phyloP scores from a whole-genome alignment of 2,329 filamentous ascomycete species.

The Talaromyces sp. region DNA sequence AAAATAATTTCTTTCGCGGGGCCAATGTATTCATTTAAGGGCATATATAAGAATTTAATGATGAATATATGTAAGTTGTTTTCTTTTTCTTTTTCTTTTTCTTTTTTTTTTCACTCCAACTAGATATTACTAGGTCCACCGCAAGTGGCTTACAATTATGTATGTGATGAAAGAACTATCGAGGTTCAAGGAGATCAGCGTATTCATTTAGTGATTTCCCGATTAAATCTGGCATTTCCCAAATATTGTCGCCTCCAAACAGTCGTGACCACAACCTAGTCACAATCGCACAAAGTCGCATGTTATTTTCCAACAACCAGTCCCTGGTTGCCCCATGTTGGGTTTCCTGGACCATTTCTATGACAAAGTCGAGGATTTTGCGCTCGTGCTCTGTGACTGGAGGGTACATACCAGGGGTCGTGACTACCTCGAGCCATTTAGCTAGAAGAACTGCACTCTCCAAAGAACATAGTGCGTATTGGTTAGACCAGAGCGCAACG shows the following conservation, averaged over 20 bases:
- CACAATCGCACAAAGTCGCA: constrained; percentile 22
- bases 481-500: constrained; percentile 53
- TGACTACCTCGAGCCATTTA: constrained; percentile 38
- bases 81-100: too few species aligned
- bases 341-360: constrained; percentile 20
- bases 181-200: constrained; percentile 15
- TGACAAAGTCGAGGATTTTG: constrained; percentile 28
- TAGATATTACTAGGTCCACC: too few species aligned
- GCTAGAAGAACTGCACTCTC: constrained; percentile 52
- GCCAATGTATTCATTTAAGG: too few species aligned
- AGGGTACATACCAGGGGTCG: constrained; percentile 19
- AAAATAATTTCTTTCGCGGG: too few species aligned
- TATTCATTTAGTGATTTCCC: constrained; percentile 28
- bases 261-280: constrained; percentile 29
- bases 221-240: constrained; percentile 31
- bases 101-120: too few species aligned
- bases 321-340: constrained; percentile 25
- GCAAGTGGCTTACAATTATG: not conserved
- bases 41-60: too few species aligned
- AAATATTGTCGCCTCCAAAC: constrained; percentile 32
- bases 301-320: constrained; percentile 26
- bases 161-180: not conserved
- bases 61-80: too few species aligned
- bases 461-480: constrained; percentile 51
- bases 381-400: constrained; percentile 26